Percentiles rank a stretch among this genome's conserved stretches.
phyloP scores from a whole-genome alignment of 495 filamentous ascomycete genomes.

The Penicillium bialowiezense region DNA sequence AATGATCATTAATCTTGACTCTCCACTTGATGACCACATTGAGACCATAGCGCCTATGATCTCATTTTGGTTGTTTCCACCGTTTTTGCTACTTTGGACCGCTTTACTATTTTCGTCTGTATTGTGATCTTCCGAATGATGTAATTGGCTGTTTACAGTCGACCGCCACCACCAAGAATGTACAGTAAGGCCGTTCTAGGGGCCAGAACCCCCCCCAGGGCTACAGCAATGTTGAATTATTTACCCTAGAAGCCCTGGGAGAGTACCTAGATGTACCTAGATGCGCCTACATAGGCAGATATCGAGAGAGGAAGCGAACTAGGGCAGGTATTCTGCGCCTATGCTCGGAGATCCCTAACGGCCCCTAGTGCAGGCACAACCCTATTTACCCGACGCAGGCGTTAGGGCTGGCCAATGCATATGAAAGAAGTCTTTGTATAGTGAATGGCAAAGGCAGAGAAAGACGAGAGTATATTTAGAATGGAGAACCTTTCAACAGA shows the following conservation, averaged over 20 bases:
- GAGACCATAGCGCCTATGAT: background rate
- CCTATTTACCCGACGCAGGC: slow-evolving; percentile 26
- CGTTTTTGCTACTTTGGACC: background rate
- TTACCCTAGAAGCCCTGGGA: too few species aligned
- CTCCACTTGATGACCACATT: background rate
- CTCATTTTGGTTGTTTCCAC: background rate
- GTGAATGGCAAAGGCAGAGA: too few species aligned
- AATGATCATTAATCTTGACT: too few species aligned
- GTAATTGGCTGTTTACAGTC: background rate
- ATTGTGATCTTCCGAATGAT: background rate
- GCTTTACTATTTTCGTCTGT: background rate
- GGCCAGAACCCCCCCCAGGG: too few species aligned
- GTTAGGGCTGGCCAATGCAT: slow-evolving; percentile 19
- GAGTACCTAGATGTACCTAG: too few species aligned
- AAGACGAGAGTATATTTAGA: too few species aligned
- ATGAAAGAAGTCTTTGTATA: background rate
- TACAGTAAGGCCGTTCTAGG: background rate
- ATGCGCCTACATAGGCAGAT: too few species aligned
- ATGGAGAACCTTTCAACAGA: too few species aligned
- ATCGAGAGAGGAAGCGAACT: too few species aligned
- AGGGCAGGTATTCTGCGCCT: too few species aligned
- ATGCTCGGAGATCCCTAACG: slow-evolving; percentile 1
- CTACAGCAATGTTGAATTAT: too few species aligned
- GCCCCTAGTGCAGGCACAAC: slow-evolving; percentile 11
- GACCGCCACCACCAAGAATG: slow-evolving; percentile 1